Base-by-base conservation (phyloP, 2,329 filamentous ascomycete species). In the Cytospora schulzeri region DNA sequence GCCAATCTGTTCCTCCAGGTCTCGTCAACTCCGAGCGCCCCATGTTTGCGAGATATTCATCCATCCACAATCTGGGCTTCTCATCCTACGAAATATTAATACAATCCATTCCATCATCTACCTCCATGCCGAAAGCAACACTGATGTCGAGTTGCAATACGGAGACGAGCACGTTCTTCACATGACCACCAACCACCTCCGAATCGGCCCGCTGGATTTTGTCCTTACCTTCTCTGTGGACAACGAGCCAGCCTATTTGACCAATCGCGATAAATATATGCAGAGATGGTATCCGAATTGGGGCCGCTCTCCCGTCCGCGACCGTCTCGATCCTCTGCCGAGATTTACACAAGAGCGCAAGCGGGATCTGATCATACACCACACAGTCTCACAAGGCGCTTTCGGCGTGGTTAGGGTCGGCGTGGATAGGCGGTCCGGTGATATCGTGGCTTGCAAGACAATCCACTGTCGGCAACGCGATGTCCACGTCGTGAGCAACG, bases 341-440 rank as follows among this genome's bases (percentile, higher is more conserved):
- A 15, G n/a, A 17, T n/a, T 29, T 19, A 50, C 38, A 35, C 52
- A 62, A 3, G 11, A 28, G n/a, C 28, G 29, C 8, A 51, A 38
- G 3, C 31, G 57, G 60, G 15, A 66, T 26, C 6, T 62, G 11
- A 59, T 66, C 38, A 60, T 66, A 17, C 59, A 68, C 62, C 53
- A 66, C n/a, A 60, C 56, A n/a, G 55, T 68, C 17, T 60, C 59
- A 2, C 48, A 54, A 22, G 65, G 65, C 35, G 64, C 62, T 12
- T 68, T 68, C 24, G 65, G 67, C 24, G 41, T 65, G 19, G 67
- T 68, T 8, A 58, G 51, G 45, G 58, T 56, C 14, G 62, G 64
- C 24, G 50, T 68, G 28, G 35, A 67, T 24, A 63, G 38, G 31
- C n/a, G 15, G 19, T 65, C 65, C 4, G 62, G 65, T 11, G 22